Evolutionary conservation across 768 basidiomycete species (phyloP), one percentile per base, ranked within the genome.

Genomic region (Phylloporus sp.): DNA sequence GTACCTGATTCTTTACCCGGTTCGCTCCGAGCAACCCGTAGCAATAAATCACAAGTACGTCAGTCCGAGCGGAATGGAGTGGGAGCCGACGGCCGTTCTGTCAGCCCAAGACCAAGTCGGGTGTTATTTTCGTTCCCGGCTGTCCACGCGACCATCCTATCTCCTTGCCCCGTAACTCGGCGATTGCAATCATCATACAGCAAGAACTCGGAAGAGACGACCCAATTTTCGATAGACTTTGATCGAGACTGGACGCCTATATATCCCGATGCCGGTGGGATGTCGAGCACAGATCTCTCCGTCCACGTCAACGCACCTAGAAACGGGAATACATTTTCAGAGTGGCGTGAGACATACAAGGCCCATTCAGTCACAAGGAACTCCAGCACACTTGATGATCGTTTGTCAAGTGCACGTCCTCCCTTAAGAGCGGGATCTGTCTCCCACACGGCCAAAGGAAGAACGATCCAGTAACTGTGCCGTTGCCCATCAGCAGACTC

Each of bases 391-490:
- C 14, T 14, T 13, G 41, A 17, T 17, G 1, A 24, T 17, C 10
- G 14, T 37, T n/a, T 9, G 15, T 5, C n/a, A n/a, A n/a, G n/a
- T n/a, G n/a, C n/a, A n/a, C 11, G 69, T 68, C 18, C 65, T 24
- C 77, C 75, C 11, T 77, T 68, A 6, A 87, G 67, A 0, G 77
- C 84, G 1, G 71, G 71, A 42, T 70, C 63, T 46, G 57, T 86
- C 84, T 20, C 86, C 86, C 77, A 65, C 56, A 86, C 81, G 0
- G 69, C 72, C 47, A 84, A 59, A 6, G 75, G 67, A 27, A 87
- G 59, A 8, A 54, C 44, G 65, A 61, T 70, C 83, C 58, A 4
- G 85, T 84, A 20, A 70, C 64, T 5, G 84, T 84, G 56, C 86
- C 77, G 52, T 85, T 84, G 9, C n/a, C 80, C 74, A 61, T 85